Conservation (phyloP, 192 early-diverging fungal species). For the Spizellomyces punctatus region DNA sequence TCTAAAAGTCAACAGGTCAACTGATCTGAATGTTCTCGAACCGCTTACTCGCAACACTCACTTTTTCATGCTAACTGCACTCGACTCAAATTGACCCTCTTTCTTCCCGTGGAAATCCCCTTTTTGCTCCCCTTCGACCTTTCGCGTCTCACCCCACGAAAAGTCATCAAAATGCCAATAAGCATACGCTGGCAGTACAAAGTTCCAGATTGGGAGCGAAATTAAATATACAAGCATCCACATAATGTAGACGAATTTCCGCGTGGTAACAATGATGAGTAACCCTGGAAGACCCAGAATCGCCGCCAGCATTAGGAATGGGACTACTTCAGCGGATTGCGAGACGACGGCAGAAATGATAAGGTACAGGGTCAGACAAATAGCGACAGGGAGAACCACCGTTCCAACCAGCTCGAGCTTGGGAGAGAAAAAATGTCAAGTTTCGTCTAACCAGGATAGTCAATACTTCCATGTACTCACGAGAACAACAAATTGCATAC, state of each 20-base stretch:
- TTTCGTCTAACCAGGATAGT: background rate
- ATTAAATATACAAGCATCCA: conserved; percentile 87
- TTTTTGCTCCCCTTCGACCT: conserved; percentile 47
- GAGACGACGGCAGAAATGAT: conserved; percentile 35
- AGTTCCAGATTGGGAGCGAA: conserved; percentile 90
- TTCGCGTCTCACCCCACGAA: conserved; percentile 59
- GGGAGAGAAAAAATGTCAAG: background rate
- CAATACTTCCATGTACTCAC: conserved; percentile 31
- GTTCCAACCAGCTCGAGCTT: conserved; percentile 86
- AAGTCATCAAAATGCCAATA: conserved; percentile 61
- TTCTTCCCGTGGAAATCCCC: conserved; percentile 69
- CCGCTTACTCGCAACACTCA: background rate
- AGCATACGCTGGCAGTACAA: conserved; percentile 76
- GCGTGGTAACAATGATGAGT: conserved; percentile 86
- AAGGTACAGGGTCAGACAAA: conserved; percentile 55
- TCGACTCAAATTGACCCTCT: conserved; percentile 25
- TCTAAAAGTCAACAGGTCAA: background rate
- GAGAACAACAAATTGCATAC: conserved; percentile 84
- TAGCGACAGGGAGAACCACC: conserved; percentile 85
- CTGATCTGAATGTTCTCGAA: too few relatives aligned
- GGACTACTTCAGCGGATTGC: conserved; percentile 60
- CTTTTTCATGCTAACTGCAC: conserved; percentile 1
- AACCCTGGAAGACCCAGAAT: conserved; percentile 85
- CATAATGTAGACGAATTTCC: conserved; percentile 78
- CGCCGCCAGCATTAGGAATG: conserved; percentile 73